Evolutionary conservation across 176 grass and related monocot species (phyloP).

Genomic region (Zea mays): Zm-B73-REFERENCE-NAM-5.0 NC_050100.1:89816501-89817000

Average conservation of each 20-base stretch:
- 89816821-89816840: too few relatives aligned
- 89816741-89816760: neutral
- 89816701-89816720: neutral
- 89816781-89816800: too few relatives aligned
- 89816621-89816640: neutral
- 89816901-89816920: too few relatives aligned
- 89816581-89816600: neutral
- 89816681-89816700: neutral
- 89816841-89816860: too few relatives aligned
- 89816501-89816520: conserved; percentile 2
- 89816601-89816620: neutral
- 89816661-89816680: neutral
- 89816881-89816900: too few relatives aligned
- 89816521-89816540: conserved; percentile 13
- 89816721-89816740: neutral
- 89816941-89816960: too few relatives aligned
- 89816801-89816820: too few relatives aligned
- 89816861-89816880: too few relatives aligned
- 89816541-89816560: conserved; percentile 3
- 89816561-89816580: neutral
- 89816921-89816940: too few relatives aligned
- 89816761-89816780: too few relatives aligned
- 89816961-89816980: too few relatives aligned
- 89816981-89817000: too few relatives aligned
- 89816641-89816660: conserved; percentile 11